A percentile compares a stretch with the other conserved stretches of the same genome.
Evolutionary conservation across 768 basidiomycete species (phyloP).

Genomic region (Suillus alpinus): DNA sequence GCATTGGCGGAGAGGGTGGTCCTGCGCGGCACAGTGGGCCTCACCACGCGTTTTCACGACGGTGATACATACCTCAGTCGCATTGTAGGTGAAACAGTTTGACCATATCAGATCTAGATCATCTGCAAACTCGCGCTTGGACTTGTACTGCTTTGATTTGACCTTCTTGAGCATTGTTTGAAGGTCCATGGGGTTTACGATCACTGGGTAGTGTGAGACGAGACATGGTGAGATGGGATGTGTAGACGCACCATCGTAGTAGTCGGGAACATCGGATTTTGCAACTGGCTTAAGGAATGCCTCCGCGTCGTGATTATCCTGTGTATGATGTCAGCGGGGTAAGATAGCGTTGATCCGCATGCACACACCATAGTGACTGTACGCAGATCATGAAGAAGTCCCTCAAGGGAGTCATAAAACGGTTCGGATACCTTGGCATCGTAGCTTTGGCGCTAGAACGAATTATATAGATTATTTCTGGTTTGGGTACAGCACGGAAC

Average conservation of each 20-base stretch:
- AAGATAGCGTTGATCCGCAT: conserved; percentile 20
- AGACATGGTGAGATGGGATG: conserved; percentile 2
- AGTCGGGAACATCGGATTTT: conserved; percentile 88
- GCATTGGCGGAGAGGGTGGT: conserved; percentile 83
- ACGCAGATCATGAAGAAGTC: conserved; percentile 81
- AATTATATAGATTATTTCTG: conserved; percentile 20
- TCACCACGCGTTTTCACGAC: neutral
- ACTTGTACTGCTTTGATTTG: conserved; percentile 89
- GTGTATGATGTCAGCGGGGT: conserved; percentile 25
- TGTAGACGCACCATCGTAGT: conserved; percentile 72
- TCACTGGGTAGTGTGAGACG: conserved; percentile 53
- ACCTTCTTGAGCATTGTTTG: conserved; percentile 91
- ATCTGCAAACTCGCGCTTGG: conserved; percentile 88
- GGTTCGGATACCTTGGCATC: conserved; percentile 78
- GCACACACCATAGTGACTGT: conserved; percentile 59
- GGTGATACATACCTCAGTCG: conserved; percentile 70
- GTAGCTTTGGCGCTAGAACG: conserved; percentile 41
- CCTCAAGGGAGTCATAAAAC: conserved; percentile 93
- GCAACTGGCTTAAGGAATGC: conserved; percentile 93
- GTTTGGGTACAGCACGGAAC: neutral
- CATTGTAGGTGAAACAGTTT: conserved; percentile 92
- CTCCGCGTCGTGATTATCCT: conserved; percentile 88
- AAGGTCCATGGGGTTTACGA: conserved; percentile 94
- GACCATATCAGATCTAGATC: conserved; percentile 97
- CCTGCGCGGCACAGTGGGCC: conserved; percentile 40